These are phyloP conservation scores for Melastoma candidum DNA, from an alignment of 441 rosid genomes.

Conservation along the genomic window DNA sequence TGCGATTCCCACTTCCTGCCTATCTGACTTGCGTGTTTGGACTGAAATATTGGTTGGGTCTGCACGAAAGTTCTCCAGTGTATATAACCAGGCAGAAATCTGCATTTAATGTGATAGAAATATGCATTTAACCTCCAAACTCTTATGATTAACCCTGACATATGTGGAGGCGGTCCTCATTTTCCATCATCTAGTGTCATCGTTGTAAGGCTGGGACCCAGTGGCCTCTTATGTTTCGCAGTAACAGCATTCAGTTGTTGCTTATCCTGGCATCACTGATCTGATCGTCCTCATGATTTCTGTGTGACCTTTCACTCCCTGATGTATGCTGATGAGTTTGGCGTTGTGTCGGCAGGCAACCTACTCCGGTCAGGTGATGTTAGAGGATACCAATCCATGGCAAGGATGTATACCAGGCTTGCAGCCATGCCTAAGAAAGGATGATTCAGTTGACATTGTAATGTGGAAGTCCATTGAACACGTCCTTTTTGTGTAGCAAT, in stretches of 20 bases:
- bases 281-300: neutral
- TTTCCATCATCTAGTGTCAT: too few relatives aligned
- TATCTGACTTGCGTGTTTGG: neutral
- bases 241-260: too few relatives aligned
- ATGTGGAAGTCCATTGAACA: neutral
- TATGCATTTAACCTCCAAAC: too few relatives aligned
- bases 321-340: neutral
- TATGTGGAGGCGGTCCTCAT: too few relatives aligned
- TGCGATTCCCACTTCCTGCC: slow-evolving; percentile 4
- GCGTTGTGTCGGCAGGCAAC: slow-evolving; percentile 41
- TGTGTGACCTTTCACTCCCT: too few relatives aligned
- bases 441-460: slow-evolving; percentile 18
- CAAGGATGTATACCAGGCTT: slow-evolving; percentile 91
- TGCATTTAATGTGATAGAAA: too few relatives aligned
- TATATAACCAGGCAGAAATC: neutral
- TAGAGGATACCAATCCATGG: slow-evolving; percentile 95
- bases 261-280: too few relatives aligned
- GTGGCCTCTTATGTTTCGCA: too few relatives aligned
- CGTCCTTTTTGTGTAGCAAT: too few relatives aligned
- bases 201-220: too few relatives aligned
- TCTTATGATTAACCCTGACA: too few relatives aligned
- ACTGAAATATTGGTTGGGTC: neutral
- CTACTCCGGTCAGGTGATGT: slow-evolving; percentile 91
- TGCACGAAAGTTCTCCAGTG: neutral
- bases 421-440: slow-evolving; percentile 95